Conservation (phyloP, 345 rosid species). For the Acer saccharum region DNA sequence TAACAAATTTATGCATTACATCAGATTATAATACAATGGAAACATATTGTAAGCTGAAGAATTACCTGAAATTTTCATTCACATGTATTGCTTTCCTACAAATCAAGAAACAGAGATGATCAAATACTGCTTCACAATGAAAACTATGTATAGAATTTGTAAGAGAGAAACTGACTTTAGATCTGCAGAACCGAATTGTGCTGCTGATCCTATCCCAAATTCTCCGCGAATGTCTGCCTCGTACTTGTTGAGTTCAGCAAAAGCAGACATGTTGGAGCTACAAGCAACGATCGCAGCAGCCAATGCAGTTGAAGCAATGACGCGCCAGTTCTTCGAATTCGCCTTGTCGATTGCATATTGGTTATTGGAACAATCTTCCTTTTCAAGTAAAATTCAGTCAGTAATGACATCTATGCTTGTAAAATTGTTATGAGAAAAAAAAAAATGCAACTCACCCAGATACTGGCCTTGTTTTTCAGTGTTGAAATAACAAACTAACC, state of each 20-base stretch:
- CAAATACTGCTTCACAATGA: conserved; percentile 14
- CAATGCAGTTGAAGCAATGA: conserved; percentile 60
- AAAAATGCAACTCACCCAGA: conserved; percentile 31
- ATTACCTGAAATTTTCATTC: conserved; percentile 81
- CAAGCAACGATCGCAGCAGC: conserved; percentile 62
- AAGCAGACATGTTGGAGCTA: conserved; percentile 53
- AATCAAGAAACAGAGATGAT: conserved; percentile 6
- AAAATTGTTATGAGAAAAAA: neutral
- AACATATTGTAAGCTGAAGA: neutral
- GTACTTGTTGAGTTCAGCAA: conserved; percentile 81
- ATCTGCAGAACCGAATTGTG: conserved; percentile 89
- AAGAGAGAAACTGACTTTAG: conserved; percentile 45
- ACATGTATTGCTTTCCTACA: conserved; percentile 86
- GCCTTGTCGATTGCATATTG: conserved; percentile 19
- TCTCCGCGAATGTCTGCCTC: conserved; percentile 91
- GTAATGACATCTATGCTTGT: neutral
- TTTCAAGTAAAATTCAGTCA: conserved; percentile 36
- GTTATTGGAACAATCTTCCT: conserved; percentile 47
- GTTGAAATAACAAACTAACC: conserved; percentile 26
- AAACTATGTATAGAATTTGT: neutral
- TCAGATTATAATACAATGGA: neutral
- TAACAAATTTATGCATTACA: neutral
- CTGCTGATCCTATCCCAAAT: conserved; percentile 91
- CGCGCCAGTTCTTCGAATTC: conserved; percentile 52
- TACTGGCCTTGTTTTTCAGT: conserved; percentile 17